Evolutionary conservation across 2,329 filamentous ascomycete species (phyloP).

Genomic region (Xylaria sp.): DNA sequence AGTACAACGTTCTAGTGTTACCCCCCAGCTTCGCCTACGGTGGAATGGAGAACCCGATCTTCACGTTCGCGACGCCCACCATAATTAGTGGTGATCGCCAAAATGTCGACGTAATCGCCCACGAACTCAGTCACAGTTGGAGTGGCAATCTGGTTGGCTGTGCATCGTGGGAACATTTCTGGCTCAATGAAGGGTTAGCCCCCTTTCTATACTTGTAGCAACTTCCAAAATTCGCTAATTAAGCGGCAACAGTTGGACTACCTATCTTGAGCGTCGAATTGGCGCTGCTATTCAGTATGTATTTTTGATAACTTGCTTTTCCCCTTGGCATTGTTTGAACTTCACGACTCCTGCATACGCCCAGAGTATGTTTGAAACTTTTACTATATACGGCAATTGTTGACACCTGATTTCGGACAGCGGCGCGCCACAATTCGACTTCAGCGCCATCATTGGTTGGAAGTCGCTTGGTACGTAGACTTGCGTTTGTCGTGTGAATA

Average conservation of each 20-base stretch:
- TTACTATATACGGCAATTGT: not conserved
- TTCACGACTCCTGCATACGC: not conserved
- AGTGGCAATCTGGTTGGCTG: slow-evolving; percentile 86
- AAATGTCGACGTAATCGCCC: slow-evolving; percentile 96
- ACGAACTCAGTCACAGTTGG: slow-evolving; percentile 76
- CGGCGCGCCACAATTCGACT: slow-evolving; percentile 87
- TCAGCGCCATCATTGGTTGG: slow-evolving; percentile 96
- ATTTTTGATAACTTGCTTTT: not conserved
- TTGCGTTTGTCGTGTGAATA: not conserved
- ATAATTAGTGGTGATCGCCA: slow-evolving; percentile 91
- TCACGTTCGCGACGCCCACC: slow-evolving; percentile 94
- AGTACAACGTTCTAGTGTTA: slow-evolving; percentile 92
- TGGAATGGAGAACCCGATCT: slow-evolving; percentile 93
- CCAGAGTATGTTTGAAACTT: not conserved
- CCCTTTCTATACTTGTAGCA: not conserved
- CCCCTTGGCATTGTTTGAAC: not conserved
- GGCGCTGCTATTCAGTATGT: slow-evolving; percentile 73
- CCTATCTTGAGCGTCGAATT: slow-evolving; percentile 90
- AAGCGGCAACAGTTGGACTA: slow-evolving; percentile 72
- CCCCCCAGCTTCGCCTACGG: slow-evolving; percentile 92
- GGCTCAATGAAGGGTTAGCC: slow-evolving; percentile 76
- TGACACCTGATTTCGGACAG: slow-evolving; percentile 24
- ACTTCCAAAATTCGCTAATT: slow-evolving; percentile 13
- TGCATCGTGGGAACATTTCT: slow-evolving; percentile 84
- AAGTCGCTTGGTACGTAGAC: slow-evolving; percentile 72